Percentiles rank a stretch among this genome's conserved stretches.
These are phyloP conservation scores for Sporisorium sorghi DNA, from an alignment of 1,284 basidiomycete species.

Conservation along the genomic window DNA sequence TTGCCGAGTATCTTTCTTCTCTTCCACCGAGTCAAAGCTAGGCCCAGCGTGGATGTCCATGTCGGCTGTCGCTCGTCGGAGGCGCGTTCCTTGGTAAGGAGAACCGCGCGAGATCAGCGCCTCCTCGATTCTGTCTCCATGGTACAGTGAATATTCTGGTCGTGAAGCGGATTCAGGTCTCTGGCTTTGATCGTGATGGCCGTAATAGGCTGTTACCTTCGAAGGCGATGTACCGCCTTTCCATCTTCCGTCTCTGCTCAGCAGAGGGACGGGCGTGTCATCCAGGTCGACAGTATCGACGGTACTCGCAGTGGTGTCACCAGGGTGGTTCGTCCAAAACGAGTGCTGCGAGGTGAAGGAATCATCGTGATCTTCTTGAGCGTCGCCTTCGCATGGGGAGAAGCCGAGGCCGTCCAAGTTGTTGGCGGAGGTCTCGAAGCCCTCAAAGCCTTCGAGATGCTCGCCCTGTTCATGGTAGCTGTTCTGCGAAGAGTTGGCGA, in stretches of 20 bases:
- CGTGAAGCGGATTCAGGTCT: neutral
- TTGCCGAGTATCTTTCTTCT: neutral
- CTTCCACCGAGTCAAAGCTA: neutral
- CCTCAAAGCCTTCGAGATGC: neutral
- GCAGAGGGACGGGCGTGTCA: constrained; percentile 19
- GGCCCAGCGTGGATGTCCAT: neutral
- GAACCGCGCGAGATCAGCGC: neutral
- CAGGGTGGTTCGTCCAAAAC: constrained; percentile 18
- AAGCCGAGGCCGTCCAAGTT: neutral
- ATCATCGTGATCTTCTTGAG: constrained; percentile 35
- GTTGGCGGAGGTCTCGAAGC: neutral
- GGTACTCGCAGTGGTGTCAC: constrained; percentile 21
- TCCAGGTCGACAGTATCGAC: constrained; percentile 16
- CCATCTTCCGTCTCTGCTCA: constrained; percentile 22
- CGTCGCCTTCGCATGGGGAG: constrained; percentile 36
- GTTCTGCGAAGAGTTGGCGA: neutral
- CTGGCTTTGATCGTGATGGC: neutral
- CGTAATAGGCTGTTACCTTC: neutral
- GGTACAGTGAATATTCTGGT: neutral
- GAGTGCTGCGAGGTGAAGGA: constrained; percentile 17
- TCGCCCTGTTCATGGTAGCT: neutral
- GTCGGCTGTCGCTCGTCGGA: neutral
- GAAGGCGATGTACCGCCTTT: constrained; percentile 10
- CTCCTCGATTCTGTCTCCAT: neutral
- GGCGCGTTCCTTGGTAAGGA: neutral